Conservation (phyloP, 148 eudicot species). For the Chenopodium formosanum region DNA sequence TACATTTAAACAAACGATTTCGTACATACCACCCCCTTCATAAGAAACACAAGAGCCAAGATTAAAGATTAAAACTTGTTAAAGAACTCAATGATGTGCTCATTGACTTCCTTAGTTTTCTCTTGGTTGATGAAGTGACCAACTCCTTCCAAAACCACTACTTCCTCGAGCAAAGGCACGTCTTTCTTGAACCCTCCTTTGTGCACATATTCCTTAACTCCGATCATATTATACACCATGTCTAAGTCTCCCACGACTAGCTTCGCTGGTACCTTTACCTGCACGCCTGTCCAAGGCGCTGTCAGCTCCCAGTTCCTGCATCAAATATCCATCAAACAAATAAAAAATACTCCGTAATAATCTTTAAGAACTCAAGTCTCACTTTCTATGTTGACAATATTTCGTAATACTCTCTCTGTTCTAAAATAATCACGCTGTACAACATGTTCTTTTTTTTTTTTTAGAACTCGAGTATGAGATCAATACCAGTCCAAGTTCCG, state of each 20-base stretch:
- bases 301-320: constrained; percentile 83
- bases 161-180: constrained; percentile 60
- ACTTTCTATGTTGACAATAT: too few species aligned
- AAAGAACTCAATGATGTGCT: constrained; percentile 49
- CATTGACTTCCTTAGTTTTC: constrained; percentile 46
- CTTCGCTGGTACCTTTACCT: constrained; percentile 57
- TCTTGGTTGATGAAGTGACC: constrained; percentile 85
- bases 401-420: not conserved
- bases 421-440: too few species aligned
- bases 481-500: constrained; percentile 57
- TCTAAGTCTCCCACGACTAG: constrained; percentile 63
- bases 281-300: constrained; percentile 64
- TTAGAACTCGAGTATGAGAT: not conserved
- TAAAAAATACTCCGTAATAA: not conserved
- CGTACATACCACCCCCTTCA: not conserved
- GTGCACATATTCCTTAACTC: constrained; percentile 66
- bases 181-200: constrained; percentile 62
- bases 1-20: not conserved
- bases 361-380: not conserved
- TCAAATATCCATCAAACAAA: not conserved
- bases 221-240: constrained; percentile 66
- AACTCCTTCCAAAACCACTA: constrained; percentile 58
- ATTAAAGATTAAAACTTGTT: constrained; percentile 33
- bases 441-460: too few species aligned
- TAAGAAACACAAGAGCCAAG: not conserved